phyloP scores from a whole-genome alignment of 2,329 filamentous ascomycete genomes.

The Cercospora janseana region DNA sequence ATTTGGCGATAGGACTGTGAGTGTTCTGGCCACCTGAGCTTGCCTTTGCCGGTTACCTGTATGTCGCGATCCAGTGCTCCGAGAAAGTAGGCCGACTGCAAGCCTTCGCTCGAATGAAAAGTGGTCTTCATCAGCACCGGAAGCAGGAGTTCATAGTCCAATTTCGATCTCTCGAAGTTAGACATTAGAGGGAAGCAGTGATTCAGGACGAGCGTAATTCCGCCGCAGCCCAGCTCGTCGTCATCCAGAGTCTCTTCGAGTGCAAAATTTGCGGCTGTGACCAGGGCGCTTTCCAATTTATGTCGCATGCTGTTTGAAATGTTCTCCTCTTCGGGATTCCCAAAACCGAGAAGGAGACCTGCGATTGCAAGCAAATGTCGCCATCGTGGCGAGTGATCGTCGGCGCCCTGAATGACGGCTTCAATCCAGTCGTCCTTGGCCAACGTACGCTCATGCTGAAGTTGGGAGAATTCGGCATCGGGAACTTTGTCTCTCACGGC shows the following conservation, averaged over 20 bases:
- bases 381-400: constrained; percentile 67
- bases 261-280: constrained; percentile 73
- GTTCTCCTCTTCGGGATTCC: constrained; percentile 61
- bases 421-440: constrained; percentile 57
- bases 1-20: constrained; percentile 62
- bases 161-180: constrained; percentile 54
- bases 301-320: constrained; percentile 62
- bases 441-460: constrained; percentile 35
- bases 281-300: constrained; percentile 70
- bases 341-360: constrained; percentile 75
- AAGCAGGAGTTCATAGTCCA: constrained; percentile 68
- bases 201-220: constrained; percentile 68
- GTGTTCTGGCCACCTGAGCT: constrained; percentile 62
- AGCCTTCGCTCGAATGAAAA: constrained; percentile 68
- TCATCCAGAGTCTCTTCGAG: constrained; percentile 57
- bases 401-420: constrained; percentile 58
- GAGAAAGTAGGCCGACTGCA: constrained; percentile 74
- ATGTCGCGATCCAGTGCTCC: constrained; percentile 67
- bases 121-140: constrained; percentile 67
- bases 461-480: constrained; percentile 30
- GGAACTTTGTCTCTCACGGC: constrained; percentile 34
- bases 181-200: constrained; percentile 73
- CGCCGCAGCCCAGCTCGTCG: constrained; percentile 49
- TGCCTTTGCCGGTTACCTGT: constrained; percentile 50
- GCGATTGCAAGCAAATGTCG: constrained; percentile 78